Conservation (phyloP, 768 basidiomycete species). For the Gloeopeniophorella convolvens region DNA sequence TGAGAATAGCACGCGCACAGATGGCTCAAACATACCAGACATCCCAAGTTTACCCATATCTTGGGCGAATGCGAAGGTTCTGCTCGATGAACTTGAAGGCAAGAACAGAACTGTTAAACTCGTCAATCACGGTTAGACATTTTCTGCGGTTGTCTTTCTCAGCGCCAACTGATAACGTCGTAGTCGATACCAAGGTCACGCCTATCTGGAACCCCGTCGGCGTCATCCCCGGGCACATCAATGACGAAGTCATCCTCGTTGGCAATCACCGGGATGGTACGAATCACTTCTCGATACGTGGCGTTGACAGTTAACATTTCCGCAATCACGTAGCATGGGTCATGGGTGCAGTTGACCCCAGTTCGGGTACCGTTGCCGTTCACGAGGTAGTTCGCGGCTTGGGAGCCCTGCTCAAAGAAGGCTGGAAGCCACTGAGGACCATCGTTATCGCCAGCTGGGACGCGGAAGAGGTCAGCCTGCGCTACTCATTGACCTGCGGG, state of each 20-base stretch:
- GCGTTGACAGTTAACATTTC: neutral
- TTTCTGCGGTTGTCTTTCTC: neutral
- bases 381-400: slow-evolving; percentile 74
- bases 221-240: slow-evolving; percentile 75
- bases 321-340: slow-evolving; percentile 50
- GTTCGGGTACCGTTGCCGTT: slow-evolving; percentile 71
- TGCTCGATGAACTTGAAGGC: slow-evolving; percentile 45
- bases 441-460: slow-evolving; percentile 79
- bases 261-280: slow-evolving; percentile 87
- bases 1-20: slow-evolving; percentile 61
- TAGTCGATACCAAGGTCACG: slow-evolving; percentile 71
- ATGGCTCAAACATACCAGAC: slow-evolving; percentile 54
- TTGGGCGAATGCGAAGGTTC: slow-evolving; percentile 69
- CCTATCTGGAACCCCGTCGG: slow-evolving; percentile 91
- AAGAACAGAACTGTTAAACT: slow-evolving; percentile 42
- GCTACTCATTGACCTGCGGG: neutral
- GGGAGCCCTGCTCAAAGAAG: slow-evolving; percentile 55
- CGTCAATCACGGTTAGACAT: slow-evolving; percentile 45
- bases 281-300: slow-evolving; percentile 23
- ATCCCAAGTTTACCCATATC: slow-evolving; percentile 91
- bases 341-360: slow-evolving; percentile 74
- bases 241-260: slow-evolving; percentile 79
- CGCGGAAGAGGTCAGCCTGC: slow-evolving; percentile 50
- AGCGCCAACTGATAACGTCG: neutral
- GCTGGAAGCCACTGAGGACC: slow-evolving; percentile 82